phyloP scores from a whole-genome alignment of 768 basidiomycete genomes.

The Dioszegia hungarica region DNA sequence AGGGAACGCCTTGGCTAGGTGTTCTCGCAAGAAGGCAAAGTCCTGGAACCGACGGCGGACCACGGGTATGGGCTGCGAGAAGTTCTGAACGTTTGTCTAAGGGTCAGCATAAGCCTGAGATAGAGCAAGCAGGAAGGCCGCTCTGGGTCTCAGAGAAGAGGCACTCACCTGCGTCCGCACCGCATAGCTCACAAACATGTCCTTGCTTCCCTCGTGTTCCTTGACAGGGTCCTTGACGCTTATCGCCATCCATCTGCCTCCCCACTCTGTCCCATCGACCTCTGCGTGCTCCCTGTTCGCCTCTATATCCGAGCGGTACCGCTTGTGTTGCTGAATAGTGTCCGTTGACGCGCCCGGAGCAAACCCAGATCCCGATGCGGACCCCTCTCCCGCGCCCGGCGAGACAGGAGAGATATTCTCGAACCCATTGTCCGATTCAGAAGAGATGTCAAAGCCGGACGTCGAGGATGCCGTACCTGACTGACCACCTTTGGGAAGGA shows the following conservation, averaged over 20 bases:
- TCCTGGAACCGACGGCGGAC: slow-evolving; percentile 86
- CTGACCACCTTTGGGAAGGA: background rate
- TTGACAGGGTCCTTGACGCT: slow-evolving; percentile 86
- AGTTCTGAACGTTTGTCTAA: slow-evolving; percentile 89
- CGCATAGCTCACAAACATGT: slow-evolving; percentile 91
- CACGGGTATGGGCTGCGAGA: slow-evolving; percentile 57
- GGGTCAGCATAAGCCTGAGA: slow-evolving; percentile 7
- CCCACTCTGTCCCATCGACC: slow-evolving; percentile 32
- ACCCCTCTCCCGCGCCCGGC: background rate
- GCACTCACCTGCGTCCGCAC: slow-evolving; percentile 81
- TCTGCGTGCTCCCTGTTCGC: slow-evolving; percentile 10
- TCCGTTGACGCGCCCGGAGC: slow-evolving; percentile 1
- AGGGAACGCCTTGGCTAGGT: slow-evolving; percentile 84
- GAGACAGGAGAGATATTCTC: slow-evolving; percentile 35
- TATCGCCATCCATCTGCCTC: slow-evolving; percentile 44
- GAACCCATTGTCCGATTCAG: slow-evolving; percentile 26
- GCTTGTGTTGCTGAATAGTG: background rate
- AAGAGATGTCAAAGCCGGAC: background rate
- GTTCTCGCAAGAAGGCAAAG: slow-evolving; percentile 86
- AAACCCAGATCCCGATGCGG: slow-evolving; percentile 6
- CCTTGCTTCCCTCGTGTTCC: slow-evolving; percentile 93
- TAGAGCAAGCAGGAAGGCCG: background rate
- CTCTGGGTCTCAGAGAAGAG: too few relatives aligned
- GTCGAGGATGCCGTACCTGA: background rate
- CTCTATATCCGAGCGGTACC: background rate